Base-by-base conservation (phyloP, 495 filamentous ascomycete genomes). In the Saxispiralis lemnorum region DNA sequence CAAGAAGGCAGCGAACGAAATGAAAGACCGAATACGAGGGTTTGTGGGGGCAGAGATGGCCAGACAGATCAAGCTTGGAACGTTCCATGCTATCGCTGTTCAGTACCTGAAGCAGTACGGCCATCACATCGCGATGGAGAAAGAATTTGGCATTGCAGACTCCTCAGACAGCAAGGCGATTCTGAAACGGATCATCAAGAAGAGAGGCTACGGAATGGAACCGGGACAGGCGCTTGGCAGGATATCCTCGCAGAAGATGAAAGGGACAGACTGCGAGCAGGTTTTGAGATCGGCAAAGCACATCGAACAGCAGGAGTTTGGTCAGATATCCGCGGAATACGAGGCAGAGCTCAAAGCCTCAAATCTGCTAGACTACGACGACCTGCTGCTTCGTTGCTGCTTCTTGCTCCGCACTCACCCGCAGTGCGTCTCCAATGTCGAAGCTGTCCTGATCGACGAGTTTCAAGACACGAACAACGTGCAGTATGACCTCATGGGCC, bases 391-490 rank as follows among this genome's bases (percentile, higher is more conserved):
- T 12, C 75, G 78, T 37, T 94, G 89, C 47, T 78, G 76, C 5
- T 76, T 93, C 24, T 72, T 99, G 9, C 72, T 99, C 13, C 70
- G 72, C 37, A 63, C 70, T 39, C 71, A 81, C 47, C 88, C 85
- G 1, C 64, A 76, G n/a, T 96, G 86, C 54, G 87, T 94, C 2
- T 78, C 77, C 3, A 94, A 93, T 56, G 75, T 99, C 14, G 77
- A 95, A 56, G 77, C 83, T 0, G 85, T 99, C 1, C 65, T 99
- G 34, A 89, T 99, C 49, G 92, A 99, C 54, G 92, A 99, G 54
- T 99, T 93, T 49, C 92, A 99, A 57, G 92, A 99, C 56, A 99
- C 92, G 1, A 99, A 99, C 50, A 65, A 79, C 14, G 77, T 94
- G 6, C 92, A 99, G 59, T 99, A 92, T 52, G 84, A 96, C 40